Percentiles rank a stretch among this genome's conserved stretches.
phyloP scores from a whole-genome alignment of 192 early-diverging fungal genomes.

The Paraglomus brasilianum region DNA sequence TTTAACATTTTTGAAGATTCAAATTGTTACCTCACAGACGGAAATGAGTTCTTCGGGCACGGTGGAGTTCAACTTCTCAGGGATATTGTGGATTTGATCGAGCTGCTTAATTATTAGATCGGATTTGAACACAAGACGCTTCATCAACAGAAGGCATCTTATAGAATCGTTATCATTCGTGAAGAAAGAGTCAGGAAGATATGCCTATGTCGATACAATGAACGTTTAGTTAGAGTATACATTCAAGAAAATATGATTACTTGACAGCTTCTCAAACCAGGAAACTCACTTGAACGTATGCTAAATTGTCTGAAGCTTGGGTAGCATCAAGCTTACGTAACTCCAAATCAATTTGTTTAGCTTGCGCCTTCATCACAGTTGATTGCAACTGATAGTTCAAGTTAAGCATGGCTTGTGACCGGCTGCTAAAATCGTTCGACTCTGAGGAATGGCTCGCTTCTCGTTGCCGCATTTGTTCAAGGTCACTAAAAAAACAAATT shows the following conservation, averaged over 20 bases:
- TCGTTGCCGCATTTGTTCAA: slow-evolving; percentile 68
- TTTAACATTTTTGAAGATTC: background rate
- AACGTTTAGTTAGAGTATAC: slow-evolving; percentile 25
- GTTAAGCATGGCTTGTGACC: slow-evolving; percentile 78
- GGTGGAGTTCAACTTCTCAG: slow-evolving; percentile 57
- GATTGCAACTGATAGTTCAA: slow-evolving; percentile 80
- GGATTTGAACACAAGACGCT: slow-evolving; percentile 81
- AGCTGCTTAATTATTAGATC: slow-evolving; percentile 73
- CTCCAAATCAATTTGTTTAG: slow-evolving; percentile 89
- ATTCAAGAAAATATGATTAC: background rate
- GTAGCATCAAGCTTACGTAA: slow-evolving; percentile 81
- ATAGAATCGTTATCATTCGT: slow-evolving; percentile 77
- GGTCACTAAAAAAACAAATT: slow-evolving; percentile 48
- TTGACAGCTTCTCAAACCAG: background rate
- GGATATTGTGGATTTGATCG: slow-evolving; percentile 55
- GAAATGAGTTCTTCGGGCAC: slow-evolving; percentile 55
- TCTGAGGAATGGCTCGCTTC: slow-evolving; percentile 59
- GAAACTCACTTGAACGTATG: slow-evolving; percentile 41
- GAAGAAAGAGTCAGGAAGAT: slow-evolving; percentile 84
- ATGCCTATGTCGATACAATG: slow-evolving; percentile 53
- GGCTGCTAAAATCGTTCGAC: slow-evolving; percentile 56
- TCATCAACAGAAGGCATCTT: slow-evolving; percentile 69
- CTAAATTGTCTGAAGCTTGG: slow-evolving; percentile 77
- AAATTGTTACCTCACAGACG: slow-evolving; percentile 49
- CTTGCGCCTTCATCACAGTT: slow-evolving; percentile 78